Conservation (phyloP, 768 basidiomycete genomes). For the Agrocybe praecox region DNA sequence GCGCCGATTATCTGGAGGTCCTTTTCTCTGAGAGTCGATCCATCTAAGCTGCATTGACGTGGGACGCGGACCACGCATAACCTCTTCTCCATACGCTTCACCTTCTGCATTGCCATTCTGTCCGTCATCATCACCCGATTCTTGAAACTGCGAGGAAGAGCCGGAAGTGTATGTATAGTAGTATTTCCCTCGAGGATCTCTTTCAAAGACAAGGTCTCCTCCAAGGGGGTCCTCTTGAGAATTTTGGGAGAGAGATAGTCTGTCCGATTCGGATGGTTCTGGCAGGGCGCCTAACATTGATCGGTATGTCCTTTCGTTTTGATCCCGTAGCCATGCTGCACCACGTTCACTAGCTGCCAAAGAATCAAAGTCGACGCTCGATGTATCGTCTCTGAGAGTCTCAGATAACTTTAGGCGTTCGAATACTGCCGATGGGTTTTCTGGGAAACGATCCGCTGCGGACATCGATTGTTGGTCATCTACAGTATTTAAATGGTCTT, state of each 20-base stretch:
- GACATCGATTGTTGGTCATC: constrained; percentile 27
- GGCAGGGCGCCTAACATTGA: constrained; percentile 61
- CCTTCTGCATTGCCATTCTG: constrained; percentile 27
- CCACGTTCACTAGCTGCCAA: constrained; percentile 66
- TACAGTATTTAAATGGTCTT: constrained; percentile 1
- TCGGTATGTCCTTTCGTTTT: constrained; percentile 67
- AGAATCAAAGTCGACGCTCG: constrained; percentile 43
- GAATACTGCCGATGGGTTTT: constrained; percentile 50
- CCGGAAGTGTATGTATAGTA: constrained; percentile 73
- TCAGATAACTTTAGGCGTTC: constrained; percentile 59
- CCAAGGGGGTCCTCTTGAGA: constrained; percentile 43
- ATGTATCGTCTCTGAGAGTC: constrained; percentile 38
- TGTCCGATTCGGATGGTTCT: constrained; percentile 60
- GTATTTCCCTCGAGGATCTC: constrained; percentile 69
- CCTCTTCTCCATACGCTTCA: constrained; percentile 24
- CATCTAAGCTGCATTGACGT: constrained; percentile 69
- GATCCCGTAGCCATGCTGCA: constrained; percentile 81
- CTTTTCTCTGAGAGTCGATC: constrained; percentile 60
- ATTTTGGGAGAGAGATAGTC: constrained; percentile 41
- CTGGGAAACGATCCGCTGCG: constrained; percentile 33
- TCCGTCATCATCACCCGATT: constrained; percentile 56
- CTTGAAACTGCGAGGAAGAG: constrained; percentile 54
- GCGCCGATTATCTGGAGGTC: constrained; percentile 24
- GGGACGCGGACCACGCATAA: constrained; percentile 46
- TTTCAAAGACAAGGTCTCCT: constrained; percentile 69